Base-by-base conservation (phyloP, 1,139 yeast genomes). In the Suhomyces chickasaworum region DNA sequence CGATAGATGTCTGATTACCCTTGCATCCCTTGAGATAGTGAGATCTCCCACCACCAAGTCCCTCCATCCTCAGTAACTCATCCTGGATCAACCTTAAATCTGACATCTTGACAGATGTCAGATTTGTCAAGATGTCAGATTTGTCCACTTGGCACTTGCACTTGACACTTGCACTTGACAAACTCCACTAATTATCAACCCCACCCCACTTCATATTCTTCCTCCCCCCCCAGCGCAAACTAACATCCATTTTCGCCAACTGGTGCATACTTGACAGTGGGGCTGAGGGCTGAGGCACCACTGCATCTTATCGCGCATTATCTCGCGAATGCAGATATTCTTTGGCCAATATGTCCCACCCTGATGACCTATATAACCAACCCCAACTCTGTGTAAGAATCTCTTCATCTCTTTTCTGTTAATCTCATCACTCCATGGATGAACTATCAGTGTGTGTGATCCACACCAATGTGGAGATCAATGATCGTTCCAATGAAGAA, bases 401-500 rank as follows among this genome's bases (percentile, higher is more conserved):
- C n/a, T n/a, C n/a, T n/a, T n/a, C n/a, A n/a, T n/a, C n/a, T n/a
- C n/a, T n/a, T n/a, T n/a, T n/a, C n/a, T n/a, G n/a, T n/a, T n/a
- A n/a, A n/a, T n/a, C n/a, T n/a, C 39, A 9, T 20, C 16, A 10
- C 22, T 16, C 29, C 15, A 44, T 44, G 47, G 41, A 37, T 29
- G 47, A 39, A 4, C 37, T 30, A 12, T 20, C 33, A n/a, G 42
- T 41, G 18, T 21, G 31, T 31, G 41, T 38, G 12, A 47, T 53
- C 30, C 48, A 39, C 33, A 52, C 56, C 7, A 45, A 52, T 18
- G 50, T 50, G 35, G 55, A 53, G 21, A 38, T 53, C 34, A 53
- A 53, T 44, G 54, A 51, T 18, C 44, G 53, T 32, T 20, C 43
- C 36, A 46, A 54, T 37, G 60, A 58, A 7, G 61, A 58, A 22